Percentiles rank a stretch among this genome's conserved stretches.
Evolutionary conservation across 2,329 filamentous ascomycete genomes (phyloP).

Genomic region (Endoconidiophora laricicola): DNA sequence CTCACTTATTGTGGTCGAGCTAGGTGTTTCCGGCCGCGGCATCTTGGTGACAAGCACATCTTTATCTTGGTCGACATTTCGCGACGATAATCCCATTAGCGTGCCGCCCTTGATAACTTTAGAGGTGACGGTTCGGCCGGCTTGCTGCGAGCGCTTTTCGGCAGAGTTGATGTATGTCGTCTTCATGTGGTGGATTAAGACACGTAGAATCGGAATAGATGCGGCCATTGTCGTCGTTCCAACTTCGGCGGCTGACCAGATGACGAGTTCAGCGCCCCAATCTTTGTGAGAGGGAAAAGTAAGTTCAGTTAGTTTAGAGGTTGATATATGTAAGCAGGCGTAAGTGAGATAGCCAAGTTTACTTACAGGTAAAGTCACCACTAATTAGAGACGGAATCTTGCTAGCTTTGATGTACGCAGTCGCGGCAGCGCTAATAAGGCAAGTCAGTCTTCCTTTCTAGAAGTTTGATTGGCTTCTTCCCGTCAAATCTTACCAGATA

Average conservation of each 20-base stretch:
- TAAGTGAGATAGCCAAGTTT: conserved; percentile 5
- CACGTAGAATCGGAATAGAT: conserved; percentile 16
- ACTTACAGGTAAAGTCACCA: conserved; percentile 14
- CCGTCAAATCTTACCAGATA: conserved; percentile 20
- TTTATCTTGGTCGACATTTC: background rate
- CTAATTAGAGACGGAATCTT: conserved; percentile 16
- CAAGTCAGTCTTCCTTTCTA: background rate
- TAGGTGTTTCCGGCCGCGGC: background rate
- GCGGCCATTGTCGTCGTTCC: conserved; percentile 15
- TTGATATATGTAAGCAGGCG: background rate
- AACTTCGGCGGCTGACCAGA: conserved; percentile 15
- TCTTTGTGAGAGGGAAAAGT: conserved; percentile 5
- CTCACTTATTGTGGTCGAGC: conserved; percentile 3
- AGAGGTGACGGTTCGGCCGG: background rate
- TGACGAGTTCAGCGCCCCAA: conserved; percentile 14
- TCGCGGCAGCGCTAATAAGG: conserved; percentile 18
- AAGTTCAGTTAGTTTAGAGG: background rate
- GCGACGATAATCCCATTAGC: background rate
- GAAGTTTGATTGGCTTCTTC: background rate
- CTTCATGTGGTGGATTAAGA: conserved; percentile 13
- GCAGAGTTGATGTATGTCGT: conserved; percentile 12
- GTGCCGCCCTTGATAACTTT: background rate
- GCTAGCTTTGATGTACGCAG: conserved; percentile 20
- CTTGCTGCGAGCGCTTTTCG: conserved; percentile 7
- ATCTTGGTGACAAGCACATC: conserved; percentile 7